Conservation (phyloP, 257 asterid species). For the Forsythia viridissima region DNA sequence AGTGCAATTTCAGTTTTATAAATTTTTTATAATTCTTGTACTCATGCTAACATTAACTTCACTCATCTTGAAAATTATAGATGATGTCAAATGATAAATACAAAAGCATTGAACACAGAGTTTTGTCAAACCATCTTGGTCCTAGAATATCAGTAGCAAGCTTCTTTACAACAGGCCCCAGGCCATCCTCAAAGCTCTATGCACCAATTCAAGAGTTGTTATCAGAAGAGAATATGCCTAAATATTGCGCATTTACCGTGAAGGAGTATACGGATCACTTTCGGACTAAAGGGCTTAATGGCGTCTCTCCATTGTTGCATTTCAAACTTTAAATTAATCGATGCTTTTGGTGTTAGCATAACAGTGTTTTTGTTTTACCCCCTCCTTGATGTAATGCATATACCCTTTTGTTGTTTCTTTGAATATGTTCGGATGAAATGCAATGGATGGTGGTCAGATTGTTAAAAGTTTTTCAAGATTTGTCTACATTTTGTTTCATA, state of each 20-base stretch:
- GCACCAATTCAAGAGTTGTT: background rate
- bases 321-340: too few species aligned
- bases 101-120: background rate
- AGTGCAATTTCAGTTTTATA: background rate
- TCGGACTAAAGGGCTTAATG: background rate
- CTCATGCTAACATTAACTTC: too few species aligned
- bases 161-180: background rate
- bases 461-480: too few species aligned
- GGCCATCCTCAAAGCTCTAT: too few species aligned
- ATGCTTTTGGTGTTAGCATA: too few species aligned
- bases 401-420: too few species aligned
- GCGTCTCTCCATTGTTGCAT: background rate
- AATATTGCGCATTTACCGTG: background rate
- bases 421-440: too few species aligned
- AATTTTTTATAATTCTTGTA: too few species aligned
- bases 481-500: too few species aligned
- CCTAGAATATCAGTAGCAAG: constrained; percentile 6
- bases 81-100: background rate
- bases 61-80: background rate
- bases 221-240: background rate
- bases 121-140: background rate
- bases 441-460: too few species aligned
- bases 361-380: too few species aligned
- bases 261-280: background rate
- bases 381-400: too few species aligned